Evolutionary conservation across 2,329 filamentous ascomycete genomes (phyloP), one percentile per base, ranked within the genome.

Genomic region (Alternaria triticimaculans): DNA sequence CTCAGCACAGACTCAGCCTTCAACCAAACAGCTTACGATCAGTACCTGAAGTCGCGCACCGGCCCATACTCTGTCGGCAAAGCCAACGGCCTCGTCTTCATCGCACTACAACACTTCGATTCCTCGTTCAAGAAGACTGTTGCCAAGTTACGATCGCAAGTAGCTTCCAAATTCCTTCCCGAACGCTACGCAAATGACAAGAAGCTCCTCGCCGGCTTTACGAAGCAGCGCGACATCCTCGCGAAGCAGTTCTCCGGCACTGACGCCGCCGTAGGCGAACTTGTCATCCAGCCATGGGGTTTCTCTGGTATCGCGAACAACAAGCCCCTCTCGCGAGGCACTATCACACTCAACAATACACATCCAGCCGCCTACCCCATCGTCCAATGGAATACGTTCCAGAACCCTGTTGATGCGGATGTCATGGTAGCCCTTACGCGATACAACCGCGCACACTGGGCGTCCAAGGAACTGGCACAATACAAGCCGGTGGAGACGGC

Each of bases 381-480:
- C 12, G 60, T 78, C 45, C 62, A 77, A 37, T 79, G 69, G 60
- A 73, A 72, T 54, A 73, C 78, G 15, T 76, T 67, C 43, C 62
- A 72, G 28, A 77, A 81, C 64, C 77, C 77, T 1, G 56, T 76
- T 9, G 80, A 82, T 58, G 74, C 53, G 6, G 75, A 68, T 65
- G 58, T 80, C n/a, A 57, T 80, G 2, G 66, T 76, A 3, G 72
- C 72, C 15, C 69, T 76, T 4, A 58, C 80, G 3, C 70, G 74
- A 8, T 77, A 66, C 57, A 79, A 79, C 37, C 72, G 80, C 8
- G 55, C 64, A 30, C 78, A 77, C 59, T 74, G 73, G 64, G 68
- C 70, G 25, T 67, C 69, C 11, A 63, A 65, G 11, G 67, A 71
- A 1, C 74, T 81, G 56, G 62, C 68, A n/a, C 46, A 62, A 20